Percentiles rank a stretch among this genome's conserved stretches.
phyloP scores from a whole-genome alignment of 768 basidiomycete species.

The Suillus discolor region DNA sequence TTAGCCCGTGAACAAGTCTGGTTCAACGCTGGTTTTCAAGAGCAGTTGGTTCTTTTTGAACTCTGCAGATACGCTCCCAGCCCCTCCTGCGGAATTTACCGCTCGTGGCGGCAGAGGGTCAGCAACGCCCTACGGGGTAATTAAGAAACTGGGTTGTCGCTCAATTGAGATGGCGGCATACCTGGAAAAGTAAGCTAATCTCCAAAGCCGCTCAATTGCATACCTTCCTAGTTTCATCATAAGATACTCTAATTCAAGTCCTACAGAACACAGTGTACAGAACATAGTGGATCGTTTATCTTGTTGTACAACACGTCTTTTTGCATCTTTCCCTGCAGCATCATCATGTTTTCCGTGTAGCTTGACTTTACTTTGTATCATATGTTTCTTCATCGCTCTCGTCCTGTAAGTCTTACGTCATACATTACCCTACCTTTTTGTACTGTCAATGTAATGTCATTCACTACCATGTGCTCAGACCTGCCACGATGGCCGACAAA shows the following conservation, averaged over 20 bases:
- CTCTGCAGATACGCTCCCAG: constrained; percentile 69
- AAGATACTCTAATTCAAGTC: constrained; percentile 19
- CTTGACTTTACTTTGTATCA: constrained; percentile 7
- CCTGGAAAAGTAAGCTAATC: constrained; percentile 17
- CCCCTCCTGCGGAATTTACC: constrained; percentile 63
- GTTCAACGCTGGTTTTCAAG: constrained; percentile 78
- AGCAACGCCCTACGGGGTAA: constrained; percentile 44
- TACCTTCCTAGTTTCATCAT: constrained; percentile 11
- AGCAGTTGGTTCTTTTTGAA: constrained; percentile 76
- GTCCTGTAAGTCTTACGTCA: not conserved
- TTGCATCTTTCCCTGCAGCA: constrained; percentile 10
- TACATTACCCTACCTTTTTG: not conserved
- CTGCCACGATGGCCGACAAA: not conserved
- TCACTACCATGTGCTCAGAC: not conserved
- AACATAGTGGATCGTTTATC: constrained; percentile 19
- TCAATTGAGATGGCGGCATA: constrained; percentile 15
- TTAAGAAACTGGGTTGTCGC: constrained; percentile 14
- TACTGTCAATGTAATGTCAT: not conserved
- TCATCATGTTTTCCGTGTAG: constrained; percentile 6
- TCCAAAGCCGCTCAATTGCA: constrained; percentile 22
- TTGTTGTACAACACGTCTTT: constrained; percentile 13
- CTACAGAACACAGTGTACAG: constrained; percentile 21
- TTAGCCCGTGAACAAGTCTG: constrained; percentile 77
- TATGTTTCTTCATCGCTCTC: not conserved
- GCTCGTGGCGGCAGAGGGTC: constrained; percentile 62